Evolutionary conservation across 331 rosid species (phyloP), one percentile per base, ranked within the genome.

Genomic region (Quercus phellos): DNA sequence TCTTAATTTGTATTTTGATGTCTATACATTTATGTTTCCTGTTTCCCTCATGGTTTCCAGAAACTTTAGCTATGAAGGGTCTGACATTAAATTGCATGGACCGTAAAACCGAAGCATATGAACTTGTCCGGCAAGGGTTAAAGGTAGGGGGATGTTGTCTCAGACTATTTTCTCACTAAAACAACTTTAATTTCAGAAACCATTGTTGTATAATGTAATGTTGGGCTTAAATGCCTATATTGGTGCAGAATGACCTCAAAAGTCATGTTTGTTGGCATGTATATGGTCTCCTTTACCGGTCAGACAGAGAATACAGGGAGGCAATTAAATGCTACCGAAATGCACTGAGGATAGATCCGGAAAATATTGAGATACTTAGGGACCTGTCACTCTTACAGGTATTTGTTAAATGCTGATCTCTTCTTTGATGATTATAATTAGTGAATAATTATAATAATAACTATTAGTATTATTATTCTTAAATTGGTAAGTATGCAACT

Each of bases 231-330:
- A 14, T 46, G 82, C 54, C 66, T 85, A 53, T 78, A 78, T 79
- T 51, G 77, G 61, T 79, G 85, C 97, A 94, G 98, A 90, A 92
- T 87, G 98, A 94, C 81, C 91, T 94, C 51, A 94, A 92, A 88
- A 94, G 98, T 90, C 98, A 94, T 88, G 98, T 94, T 79, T 94
- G 98, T 90, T 94, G 98, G 98, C 98, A 94, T 88, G 98, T 94
- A 74, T 94, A 51, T 86, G 98, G 98, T 79, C 98, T 94, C 30
- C 96, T 94, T 78, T 94, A 94, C 77, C 98, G 98, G 63, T 92
- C 98, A 30, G 98, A 94, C 82, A 85, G 98, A 88, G 98, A 94
- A 80, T 94, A 94, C 84, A 90, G 98, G 81, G 98, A 94, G 85
- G 98, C 98, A 7, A 94, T 94, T 63, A 94, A 94, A 88, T 90